Percentiles rank a stretch among this genome's conserved stretches.
Conservation (phyloP, 2,329 filamentous ascomycete genomes). For the Neonectria ditissima region DNA sequence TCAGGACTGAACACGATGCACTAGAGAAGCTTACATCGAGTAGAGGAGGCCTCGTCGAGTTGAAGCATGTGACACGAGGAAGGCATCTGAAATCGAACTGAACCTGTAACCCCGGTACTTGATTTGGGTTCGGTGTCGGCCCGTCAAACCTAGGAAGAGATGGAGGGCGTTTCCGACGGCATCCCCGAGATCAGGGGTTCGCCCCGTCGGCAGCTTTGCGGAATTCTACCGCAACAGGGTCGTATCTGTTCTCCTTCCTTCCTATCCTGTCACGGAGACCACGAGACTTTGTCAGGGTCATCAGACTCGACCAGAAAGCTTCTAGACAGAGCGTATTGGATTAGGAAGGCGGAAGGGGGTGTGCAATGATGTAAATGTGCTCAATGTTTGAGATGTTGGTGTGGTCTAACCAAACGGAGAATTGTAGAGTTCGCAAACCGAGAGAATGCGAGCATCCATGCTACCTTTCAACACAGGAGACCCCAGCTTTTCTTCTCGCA, state of each 20-base stretch:
- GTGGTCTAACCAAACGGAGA: background rate
- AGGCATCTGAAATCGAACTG: too few relatives aligned
- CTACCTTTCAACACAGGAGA: background rate
- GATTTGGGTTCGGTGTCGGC: background rate
- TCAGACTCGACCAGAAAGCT: too few relatives aligned
- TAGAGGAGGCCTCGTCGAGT: too few relatives aligned
- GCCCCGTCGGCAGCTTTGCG: background rate
- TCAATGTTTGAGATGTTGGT: background rate
- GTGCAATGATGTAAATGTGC: background rate
- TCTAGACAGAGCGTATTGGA: background rate
- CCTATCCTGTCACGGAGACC: background rate
- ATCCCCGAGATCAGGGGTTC: too few relatives aligned
- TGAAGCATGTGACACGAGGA: too few relatives aligned
- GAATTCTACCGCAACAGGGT: background rate
- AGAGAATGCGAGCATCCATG: background rate
- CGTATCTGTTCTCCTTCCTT: background rate
- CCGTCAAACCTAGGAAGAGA: too few relatives aligned
- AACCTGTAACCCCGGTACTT: conserved; percentile 59
- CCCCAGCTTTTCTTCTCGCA: background rate
- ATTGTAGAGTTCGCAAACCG: background rate
- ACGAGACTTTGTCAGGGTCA: background rate
- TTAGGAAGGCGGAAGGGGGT: background rate
- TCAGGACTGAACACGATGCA: too few relatives aligned
- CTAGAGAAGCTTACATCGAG: too few relatives aligned
- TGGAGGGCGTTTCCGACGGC: too few relatives aligned